Conservation (phyloP, 2,329 filamentous ascomycete species). For the Tolypocladium guangdongense region DNA sequence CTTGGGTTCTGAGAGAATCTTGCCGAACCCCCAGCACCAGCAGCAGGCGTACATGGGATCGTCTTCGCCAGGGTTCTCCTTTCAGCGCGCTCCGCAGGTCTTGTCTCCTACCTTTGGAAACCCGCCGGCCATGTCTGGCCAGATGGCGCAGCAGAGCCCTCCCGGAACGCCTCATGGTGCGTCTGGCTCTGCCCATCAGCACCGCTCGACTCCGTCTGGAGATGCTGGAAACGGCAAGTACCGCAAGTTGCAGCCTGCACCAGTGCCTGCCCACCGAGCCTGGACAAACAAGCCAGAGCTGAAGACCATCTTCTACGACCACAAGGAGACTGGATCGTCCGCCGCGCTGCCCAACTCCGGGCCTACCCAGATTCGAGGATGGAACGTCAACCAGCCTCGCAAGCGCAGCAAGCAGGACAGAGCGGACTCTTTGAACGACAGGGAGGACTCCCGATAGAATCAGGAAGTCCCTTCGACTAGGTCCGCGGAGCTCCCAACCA, state of each 20-base stretch:
- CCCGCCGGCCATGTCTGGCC: constrained; percentile 15
- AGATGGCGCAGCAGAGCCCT: constrained; percentile 24
- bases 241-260: constrained; percentile 48
- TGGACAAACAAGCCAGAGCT: constrained; percentile 39
- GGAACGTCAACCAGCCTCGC: constrained; percentile 35
- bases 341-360: constrained; percentile 45
- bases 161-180: constrained; percentile 21
- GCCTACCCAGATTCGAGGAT: constrained; percentile 45
- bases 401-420: constrained; percentile 25
- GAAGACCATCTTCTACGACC: constrained; percentile 48
- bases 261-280: constrained; percentile 39
- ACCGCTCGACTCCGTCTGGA: constrained; percentile 26
- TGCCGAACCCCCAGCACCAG: constrained; percentile 19
- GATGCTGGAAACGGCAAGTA: constrained; percentile 34
- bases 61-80: constrained; percentile 12
- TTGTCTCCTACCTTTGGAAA: constrained; percentile 27
- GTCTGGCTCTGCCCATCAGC: constrained; percentile 19
- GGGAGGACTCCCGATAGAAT: constrained; percentile 28
- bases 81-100: constrained; percentile 17
- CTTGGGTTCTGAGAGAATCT: constrained; percentile 19
- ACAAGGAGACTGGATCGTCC: constrained; percentile 45
- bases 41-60: constrained; percentile 20
- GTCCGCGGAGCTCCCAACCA: constrained; percentile 8
- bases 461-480: constrained; percentile 10
- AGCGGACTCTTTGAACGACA: constrained; percentile 19